These are phyloP conservation scores for Mollisia scopiformis DNA, from an alignment of 2,329 filamentous ascomycete species.

Conservation along the genomic window DNA sequence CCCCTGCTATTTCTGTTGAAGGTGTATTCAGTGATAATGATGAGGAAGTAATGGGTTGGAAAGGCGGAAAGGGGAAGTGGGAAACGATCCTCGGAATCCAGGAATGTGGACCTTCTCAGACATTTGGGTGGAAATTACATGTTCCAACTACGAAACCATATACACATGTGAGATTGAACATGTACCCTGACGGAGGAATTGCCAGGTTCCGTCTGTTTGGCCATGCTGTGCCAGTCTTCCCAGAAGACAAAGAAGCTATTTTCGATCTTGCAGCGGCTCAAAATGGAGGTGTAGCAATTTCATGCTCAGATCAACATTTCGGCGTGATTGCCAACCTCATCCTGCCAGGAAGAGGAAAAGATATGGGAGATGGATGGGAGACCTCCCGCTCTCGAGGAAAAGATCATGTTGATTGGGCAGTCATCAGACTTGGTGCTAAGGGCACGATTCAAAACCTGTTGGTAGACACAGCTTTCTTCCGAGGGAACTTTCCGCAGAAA, in stretches of 20 bases:
- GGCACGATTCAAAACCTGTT: conserved; percentile 68
- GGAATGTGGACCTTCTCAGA: conserved; percentile 73
- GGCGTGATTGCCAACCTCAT: conserved; percentile 80
- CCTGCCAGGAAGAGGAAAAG: conserved; percentile 76
- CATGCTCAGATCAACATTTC: conserved; percentile 84
- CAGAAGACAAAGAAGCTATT: conserved; percentile 63
- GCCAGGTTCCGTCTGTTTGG: conserved; percentile 80
- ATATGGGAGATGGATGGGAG: conserved; percentile 92
- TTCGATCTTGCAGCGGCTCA: conserved; percentile 79
- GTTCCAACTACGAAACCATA: conserved; percentile 65
- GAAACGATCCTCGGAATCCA: conserved; percentile 70
- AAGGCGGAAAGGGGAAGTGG: conserved; percentile 64
- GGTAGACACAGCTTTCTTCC: conserved; percentile 81
- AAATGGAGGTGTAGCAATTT: conserved; percentile 76
- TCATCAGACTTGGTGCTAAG: conserved; percentile 71
- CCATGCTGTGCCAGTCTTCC: conserved; percentile 75
- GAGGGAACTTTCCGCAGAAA: conserved; percentile 82
- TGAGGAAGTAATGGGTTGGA: conserved; percentile 67
- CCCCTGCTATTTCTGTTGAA: conserved; percentile 77
- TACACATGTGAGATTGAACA: conserved; percentile 79
- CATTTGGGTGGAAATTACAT: conserved; percentile 73
- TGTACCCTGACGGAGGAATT: conserved; percentile 87
- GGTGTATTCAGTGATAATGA: conserved; percentile 70
- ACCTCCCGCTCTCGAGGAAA: conserved; percentile 74
- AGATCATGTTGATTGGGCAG: conserved; percentile 79